Percentiles rank a stretch among this genome's conserved stretches.
Evolutionary conservation across 2,329 filamentous ascomycete genomes (phyloP).

Genomic region (Fusarium goolgardi): DNA sequence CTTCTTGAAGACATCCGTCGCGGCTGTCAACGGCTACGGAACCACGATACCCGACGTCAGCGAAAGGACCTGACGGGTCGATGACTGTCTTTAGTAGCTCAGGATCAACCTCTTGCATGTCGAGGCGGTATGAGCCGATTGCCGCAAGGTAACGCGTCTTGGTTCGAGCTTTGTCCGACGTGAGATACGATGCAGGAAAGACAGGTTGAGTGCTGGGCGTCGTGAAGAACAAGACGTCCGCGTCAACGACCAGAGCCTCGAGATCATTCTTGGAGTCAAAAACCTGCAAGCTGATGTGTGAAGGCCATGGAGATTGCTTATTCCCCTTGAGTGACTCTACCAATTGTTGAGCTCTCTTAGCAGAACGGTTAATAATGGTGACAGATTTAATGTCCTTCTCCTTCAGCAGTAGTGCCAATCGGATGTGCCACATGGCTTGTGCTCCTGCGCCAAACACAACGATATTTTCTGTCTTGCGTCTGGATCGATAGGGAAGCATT

Average conservation of each 20-base stretch:
- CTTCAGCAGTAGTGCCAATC: constrained; percentile 69
- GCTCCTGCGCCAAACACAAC: constrained; percentile 77
- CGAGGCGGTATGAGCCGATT: constrained; percentile 50
- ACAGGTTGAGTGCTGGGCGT: constrained; percentile 48
- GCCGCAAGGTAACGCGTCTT: constrained; percentile 48
- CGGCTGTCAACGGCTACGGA: constrained; percentile 46
- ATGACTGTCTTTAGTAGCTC: constrained; percentile 43
- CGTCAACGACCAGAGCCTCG: constrained; percentile 35
- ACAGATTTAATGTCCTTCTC: constrained; percentile 45
- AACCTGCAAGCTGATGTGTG: constrained; percentile 28
- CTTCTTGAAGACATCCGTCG: constrained; percentile 48
- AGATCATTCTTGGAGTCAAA: constrained; percentile 32
- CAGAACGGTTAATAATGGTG: constrained; percentile 52
- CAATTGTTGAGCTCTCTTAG: constrained; percentile 37
- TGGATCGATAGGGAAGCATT: constrained; percentile 65
- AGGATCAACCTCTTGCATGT: constrained; percentile 51
- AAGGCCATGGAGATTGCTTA: constrained; percentile 19
- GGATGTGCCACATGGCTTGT: constrained; percentile 79
- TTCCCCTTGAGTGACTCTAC: constrained; percentile 33
- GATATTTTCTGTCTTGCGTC: constrained; percentile 56
- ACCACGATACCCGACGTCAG: constrained; percentile 5
- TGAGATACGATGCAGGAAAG: constrained; percentile 43
- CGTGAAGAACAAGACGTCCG: constrained; percentile 50
- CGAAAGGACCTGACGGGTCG: constrained; percentile 22
- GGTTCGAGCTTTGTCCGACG: constrained; percentile 33